A percentile compares a stretch with the other conserved stretches of the same genome.
Conservation (phyloP, 2,329 filamentous ascomycete species). For the Trichoderma afroharzianum region DNA sequence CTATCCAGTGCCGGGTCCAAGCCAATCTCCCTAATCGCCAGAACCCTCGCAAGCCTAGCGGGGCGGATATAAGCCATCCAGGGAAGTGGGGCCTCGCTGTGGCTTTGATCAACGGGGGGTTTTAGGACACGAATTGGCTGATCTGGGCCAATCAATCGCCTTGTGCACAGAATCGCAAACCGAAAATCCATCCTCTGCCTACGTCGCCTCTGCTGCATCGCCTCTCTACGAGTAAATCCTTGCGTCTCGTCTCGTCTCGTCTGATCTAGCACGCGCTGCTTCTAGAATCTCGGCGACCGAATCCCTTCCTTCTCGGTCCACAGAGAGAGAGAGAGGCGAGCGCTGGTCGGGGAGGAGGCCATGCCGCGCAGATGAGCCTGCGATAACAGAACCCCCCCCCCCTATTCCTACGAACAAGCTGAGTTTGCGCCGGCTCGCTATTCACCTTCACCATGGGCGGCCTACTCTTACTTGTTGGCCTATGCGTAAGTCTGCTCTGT, state of each 20-base stretch:
- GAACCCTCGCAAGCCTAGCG: neutral
- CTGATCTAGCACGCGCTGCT: neutral
- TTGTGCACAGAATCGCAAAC: constrained; percentile 13
- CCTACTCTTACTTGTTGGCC: constrained; percentile 17
- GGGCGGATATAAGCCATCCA: neutral
- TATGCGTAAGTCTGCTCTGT: constrained; percentile 17
- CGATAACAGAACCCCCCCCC: constrained; percentile 13
- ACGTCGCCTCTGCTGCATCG: neutral
- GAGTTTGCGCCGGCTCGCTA: constrained; percentile 15
- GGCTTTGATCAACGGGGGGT: constrained; percentile 1
- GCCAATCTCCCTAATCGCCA: neutral
- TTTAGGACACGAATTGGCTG: constrained; percentile 16
- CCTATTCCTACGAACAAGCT: constrained; percentile 7
- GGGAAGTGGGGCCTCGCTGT: constrained; percentile 8
- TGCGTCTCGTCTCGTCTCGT: neutral
- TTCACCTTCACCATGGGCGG: constrained; percentile 19
- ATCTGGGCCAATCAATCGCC: constrained; percentile 15
- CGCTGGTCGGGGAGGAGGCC: constrained; percentile 10
- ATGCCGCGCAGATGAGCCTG: constrained; percentile 17
- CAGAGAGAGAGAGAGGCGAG: neutral
- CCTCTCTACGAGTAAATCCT: neutral
- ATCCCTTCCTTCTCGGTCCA: neutral
- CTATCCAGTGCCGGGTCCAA: neutral
- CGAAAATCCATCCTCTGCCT: neutral
- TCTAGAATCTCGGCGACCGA: neutral